Base-by-base conservation (phyloP, 306 rosid species). In the Cajanus cajan region DNA sequence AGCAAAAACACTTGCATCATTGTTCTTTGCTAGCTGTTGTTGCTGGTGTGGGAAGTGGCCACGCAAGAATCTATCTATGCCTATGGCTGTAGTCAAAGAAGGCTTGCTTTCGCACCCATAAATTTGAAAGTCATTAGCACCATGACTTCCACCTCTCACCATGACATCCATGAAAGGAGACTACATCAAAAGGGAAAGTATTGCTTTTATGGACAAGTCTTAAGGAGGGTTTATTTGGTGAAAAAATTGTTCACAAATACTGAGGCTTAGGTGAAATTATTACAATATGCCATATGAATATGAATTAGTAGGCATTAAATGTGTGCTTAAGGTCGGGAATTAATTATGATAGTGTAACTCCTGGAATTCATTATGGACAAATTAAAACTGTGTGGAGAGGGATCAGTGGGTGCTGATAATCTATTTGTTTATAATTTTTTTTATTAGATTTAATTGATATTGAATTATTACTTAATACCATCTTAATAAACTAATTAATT, bases 31-130 rank as follows among this genome's bases (percentile, higher is more conserved):
- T n/a, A n/a, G n/a, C 55, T 51, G 76, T 64, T 75, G 51, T 51
- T 71, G 84, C 33, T 69, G 79, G 8, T 75, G 82, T 57, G 52
- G 21, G 7, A 69, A 70, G 24, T 78, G 89, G 51, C 83, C 74
- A 71, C 85, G 61, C 28, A 90, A 67, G 85, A 93, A 93, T 76
- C 89, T 81, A 19, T 93, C 91, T 78, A 90, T 93, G 83, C 92
- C 89, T 76, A 89, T 93, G 83, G 97, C 85, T 39, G 84, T 28
- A 28, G 31, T 80, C 52, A 86, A 79, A 36, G 92, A 90, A 74
- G 24, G 40, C 37, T 41, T 69, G 2, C 41, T 68, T 33, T 54
- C 85, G 71, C 52, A 21, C 0, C 71, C 62, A 72, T 59, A 63
- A 73, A 68, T 77, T 25, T 21, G 13, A 74, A 24, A 41, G 67